These are phyloP conservation scores for Epicoccum sorghinum DNA, from an alignment of 2,329 filamentous ascomycete genomes.

Conservation along the genomic window DNA sequence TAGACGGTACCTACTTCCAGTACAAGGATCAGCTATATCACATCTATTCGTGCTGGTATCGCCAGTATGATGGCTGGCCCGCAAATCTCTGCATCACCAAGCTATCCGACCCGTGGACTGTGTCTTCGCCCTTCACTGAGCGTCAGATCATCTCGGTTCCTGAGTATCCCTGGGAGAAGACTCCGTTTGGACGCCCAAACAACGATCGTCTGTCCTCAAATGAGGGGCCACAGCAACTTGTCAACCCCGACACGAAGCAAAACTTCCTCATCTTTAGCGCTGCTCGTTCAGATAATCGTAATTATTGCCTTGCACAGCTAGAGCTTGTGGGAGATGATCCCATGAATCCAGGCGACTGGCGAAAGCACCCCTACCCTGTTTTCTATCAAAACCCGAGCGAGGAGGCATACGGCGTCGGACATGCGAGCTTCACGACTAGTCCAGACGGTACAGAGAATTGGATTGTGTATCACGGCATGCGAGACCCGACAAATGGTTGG, in stretches of 20 bases:
- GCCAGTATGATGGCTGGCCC: constrained; percentile 57
- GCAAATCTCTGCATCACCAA: constrained; percentile 61
- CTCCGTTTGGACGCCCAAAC: constrained; percentile 55
- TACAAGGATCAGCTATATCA: constrained; percentile 48
- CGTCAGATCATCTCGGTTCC: constrained; percentile 56
- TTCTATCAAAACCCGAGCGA: constrained; percentile 57
- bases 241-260: constrained; percentile 55
- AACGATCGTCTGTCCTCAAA: constrained; percentile 57
- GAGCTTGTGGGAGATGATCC: constrained; percentile 58
- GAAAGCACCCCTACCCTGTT: constrained; percentile 53
- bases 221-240: constrained; percentile 59
- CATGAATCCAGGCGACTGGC: constrained; percentile 57
- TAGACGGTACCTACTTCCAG: constrained; percentile 60
- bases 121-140: constrained; percentile 53
- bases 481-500: constrained; percentile 56
- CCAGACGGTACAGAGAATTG: constrained; percentile 56
- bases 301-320: constrained; percentile 60
- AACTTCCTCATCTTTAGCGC: constrained; percentile 58
- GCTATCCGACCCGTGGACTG: constrained; percentile 56
- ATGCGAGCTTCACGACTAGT: constrained; percentile 58
- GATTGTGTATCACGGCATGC: constrained; percentile 62
- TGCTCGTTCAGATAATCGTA: constrained; percentile 58
- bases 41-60: constrained; percentile 51
- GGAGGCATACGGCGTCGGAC: constrained; percentile 56
- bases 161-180: constrained; percentile 58